Conservation (phyloP, 2,329 filamentous ascomycete genomes). For the Thermothelomyces thermophilus region DNA sequence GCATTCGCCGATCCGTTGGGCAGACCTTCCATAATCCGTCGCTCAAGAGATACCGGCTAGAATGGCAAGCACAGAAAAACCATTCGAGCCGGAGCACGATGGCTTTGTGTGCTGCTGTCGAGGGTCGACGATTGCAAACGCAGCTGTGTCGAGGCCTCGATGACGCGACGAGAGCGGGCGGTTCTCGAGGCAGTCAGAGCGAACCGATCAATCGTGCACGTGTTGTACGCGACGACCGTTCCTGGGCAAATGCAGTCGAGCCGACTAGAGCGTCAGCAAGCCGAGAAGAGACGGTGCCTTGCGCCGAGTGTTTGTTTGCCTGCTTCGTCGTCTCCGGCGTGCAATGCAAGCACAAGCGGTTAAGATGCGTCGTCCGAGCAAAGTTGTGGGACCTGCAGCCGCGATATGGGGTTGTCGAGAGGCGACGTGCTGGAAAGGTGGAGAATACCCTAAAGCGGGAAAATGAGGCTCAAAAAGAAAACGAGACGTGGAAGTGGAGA, state of each 20-base stretch:
- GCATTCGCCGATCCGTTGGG: slow-evolving; percentile 49
- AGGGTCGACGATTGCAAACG: not conserved
- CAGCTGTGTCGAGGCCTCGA: slow-evolving; percentile 6
- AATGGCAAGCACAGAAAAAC: slow-evolving; percentile 25
- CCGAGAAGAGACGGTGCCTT: not conserved
- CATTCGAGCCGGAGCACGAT: slow-evolving; percentile 25
- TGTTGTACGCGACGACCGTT: slow-evolving; percentile 8
- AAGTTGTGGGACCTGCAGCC: slow-evolving; percentile 17
- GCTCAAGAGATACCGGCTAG: slow-evolving; percentile 31
- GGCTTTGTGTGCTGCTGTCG: slow-evolving; percentile 20
- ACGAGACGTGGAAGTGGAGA: slow-evolving; percentile 30
- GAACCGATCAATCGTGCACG: not conserved
- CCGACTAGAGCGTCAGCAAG: not conserved
- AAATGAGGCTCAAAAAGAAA: slow-evolving; percentile 28
- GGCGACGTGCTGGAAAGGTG: slow-evolving; percentile 22
- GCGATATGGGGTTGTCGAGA: slow-evolving; percentile 19
- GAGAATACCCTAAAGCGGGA: slow-evolving; percentile 26
- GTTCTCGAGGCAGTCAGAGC: slow-evolving; percentile 4
- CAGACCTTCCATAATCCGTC: slow-evolving; percentile 47
- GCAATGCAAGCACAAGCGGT: slow-evolving; percentile 9
- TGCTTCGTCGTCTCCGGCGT: not conserved
- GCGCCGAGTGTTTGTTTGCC: not conserved
- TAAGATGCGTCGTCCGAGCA: slow-evolving; percentile 11
- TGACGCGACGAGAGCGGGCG: not conserved
- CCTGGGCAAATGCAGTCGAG: slow-evolving; percentile 5